A percentile compares a stretch with the other conserved stretches of the same genome.
These are phyloP conservation scores for Torulaspora maleeae DNA, from an alignment of 805 yeast genomes.

Conservation along the genomic window DNA sequence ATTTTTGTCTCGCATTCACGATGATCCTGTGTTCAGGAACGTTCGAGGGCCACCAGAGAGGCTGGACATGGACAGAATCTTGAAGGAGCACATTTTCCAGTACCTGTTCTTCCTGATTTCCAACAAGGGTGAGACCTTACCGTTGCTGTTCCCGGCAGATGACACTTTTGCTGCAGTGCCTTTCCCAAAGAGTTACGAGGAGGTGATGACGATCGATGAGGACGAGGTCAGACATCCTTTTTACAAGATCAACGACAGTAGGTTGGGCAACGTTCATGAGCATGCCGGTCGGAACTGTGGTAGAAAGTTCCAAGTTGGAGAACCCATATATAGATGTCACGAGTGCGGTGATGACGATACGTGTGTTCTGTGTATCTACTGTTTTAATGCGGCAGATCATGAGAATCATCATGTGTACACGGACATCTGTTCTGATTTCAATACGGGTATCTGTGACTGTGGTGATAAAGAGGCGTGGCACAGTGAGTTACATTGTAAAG, in stretches of 20 bases:
- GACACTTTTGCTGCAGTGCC: not conserved
- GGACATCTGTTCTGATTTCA: slow-evolving; percentile 44
- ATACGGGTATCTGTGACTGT: slow-evolving; percentile 66
- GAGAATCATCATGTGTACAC: slow-evolving; percentile 57
- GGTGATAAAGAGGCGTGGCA: slow-evolving; percentile 68
- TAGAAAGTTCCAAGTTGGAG: slow-evolving; percentile 53
- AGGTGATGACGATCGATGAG: slow-evolving; percentile 16
- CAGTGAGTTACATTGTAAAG: slow-evolving; percentile 46
- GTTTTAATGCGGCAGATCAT: slow-evolving; percentile 70
- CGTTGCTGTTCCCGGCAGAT: slow-evolving; percentile 34
- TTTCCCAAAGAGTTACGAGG: slow-evolving; percentile 22
- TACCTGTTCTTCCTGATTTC: slow-evolving; percentile 36
- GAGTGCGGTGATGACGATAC: slow-evolving; percentile 77
- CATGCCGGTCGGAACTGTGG: slow-evolving; percentile 70
- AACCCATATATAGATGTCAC: slow-evolving; percentile 65
- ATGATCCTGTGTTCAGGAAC: slow-evolving; percentile 16
- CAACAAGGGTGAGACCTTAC: slow-evolving; percentile 38
- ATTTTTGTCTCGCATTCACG: slow-evolving; percentile 22
- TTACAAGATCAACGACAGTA: slow-evolving; percentile 16
- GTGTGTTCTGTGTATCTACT: slow-evolving; percentile 68
- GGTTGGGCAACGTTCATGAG: slow-evolving; percentile 22
- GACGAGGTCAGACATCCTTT: slow-evolving; percentile 15
- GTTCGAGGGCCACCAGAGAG: slow-evolving; percentile 30
- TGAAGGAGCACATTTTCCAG: slow-evolving; percentile 25
- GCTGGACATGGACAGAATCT: slow-evolving; percentile 26